Conservation (phyloP, 805 yeast genomes). For the Kodamaea leandrae region DNA sequence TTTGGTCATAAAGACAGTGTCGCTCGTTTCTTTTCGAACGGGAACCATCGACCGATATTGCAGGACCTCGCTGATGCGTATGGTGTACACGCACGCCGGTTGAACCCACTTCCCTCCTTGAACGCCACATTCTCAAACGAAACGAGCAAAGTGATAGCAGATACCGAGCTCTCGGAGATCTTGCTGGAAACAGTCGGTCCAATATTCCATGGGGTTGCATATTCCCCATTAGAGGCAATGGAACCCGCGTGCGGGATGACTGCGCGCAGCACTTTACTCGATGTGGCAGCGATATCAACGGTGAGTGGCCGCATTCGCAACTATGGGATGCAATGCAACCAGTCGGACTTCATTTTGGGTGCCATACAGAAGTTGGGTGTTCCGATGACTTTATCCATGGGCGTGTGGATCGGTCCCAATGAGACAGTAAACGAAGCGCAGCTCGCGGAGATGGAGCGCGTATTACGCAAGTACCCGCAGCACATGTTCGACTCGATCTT, state of each 20-base stretch:
- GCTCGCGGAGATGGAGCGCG: slow-evolving; percentile 40
- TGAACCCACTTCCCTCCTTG: not conserved
- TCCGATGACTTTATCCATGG: slow-evolving; percentile 57
- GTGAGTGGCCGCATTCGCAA: slow-evolving; percentile 57
- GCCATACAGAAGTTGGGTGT: slow-evolving; percentile 50
- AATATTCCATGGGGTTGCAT: slow-evolving; percentile 54
- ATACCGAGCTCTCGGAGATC: not conserved
- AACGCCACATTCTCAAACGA: not conserved
- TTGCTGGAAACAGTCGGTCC: not conserved
- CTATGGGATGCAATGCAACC: slow-evolving; percentile 63
- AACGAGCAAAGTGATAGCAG: not conserved
- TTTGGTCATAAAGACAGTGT: slow-evolving; percentile 3
- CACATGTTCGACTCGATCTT: slow-evolving; percentile 48
- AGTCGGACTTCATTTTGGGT: slow-evolving; percentile 49
- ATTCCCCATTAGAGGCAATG: slow-evolving; percentile 54
- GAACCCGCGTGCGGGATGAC: slow-evolving; percentile 54
- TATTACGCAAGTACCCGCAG: slow-evolving; percentile 43
- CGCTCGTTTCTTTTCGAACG: slow-evolving; percentile 23
- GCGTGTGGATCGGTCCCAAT: slow-evolving; percentile 59
- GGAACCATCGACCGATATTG: slow-evolving; percentile 17
- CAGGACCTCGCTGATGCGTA: slow-evolving; percentile 8
- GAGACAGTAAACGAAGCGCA: slow-evolving; percentile 45
- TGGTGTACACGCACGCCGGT: not conserved
- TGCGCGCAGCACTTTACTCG: slow-evolving; percentile 49
- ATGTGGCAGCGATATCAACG: slow-evolving; percentile 54